Conservation (phyloP, 345 rosid species). For the Zanthoxylum bungeanum region DNA sequence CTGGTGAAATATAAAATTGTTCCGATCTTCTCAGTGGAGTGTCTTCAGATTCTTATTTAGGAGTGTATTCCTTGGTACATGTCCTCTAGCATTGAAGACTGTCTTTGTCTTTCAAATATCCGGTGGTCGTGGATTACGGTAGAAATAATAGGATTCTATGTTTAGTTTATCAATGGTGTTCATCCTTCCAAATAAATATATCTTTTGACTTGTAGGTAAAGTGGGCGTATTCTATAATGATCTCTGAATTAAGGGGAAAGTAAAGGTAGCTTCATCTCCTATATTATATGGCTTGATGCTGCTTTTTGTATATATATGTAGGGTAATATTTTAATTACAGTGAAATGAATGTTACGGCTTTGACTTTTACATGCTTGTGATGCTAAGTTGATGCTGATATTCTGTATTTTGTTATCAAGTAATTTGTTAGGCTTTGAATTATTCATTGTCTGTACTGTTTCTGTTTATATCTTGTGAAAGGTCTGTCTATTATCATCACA, state of each 20-base stretch:
- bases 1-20: not conserved
- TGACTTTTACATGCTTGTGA: not conserved
- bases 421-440: slow-evolving; percentile 1
- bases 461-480: not conserved
- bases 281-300: slow-evolving; percentile 33
- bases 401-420: not conserved
- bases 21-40: not conserved
- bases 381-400: not conserved
- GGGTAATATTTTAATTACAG: slow-evolving; percentile 12
- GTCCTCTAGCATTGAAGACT: slow-evolving; percentile 6
- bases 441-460: not conserved
- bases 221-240: slow-evolving; percentile 93
- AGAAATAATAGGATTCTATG: slow-evolving; percentile 35
- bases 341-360: slow-evolving; percentile 8
- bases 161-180: slow-evolving; percentile 50
- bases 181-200: slow-evolving; percentile 80
- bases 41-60: not conserved
- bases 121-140: slow-evolving; percentile 21
- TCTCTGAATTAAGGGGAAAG: slow-evolving; percentile 98
- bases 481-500: not conserved
- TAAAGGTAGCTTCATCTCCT: slow-evolving; percentile 92
- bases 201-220: slow-evolving; percentile 99
- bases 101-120: slow-evolving; percentile 11
- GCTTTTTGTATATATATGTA: slow-evolving; percentile 28
- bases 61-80: not conserved